Base-by-base conservation (phyloP, 257 asterid genomes). In the Osmanthus fragrans region DNA sequence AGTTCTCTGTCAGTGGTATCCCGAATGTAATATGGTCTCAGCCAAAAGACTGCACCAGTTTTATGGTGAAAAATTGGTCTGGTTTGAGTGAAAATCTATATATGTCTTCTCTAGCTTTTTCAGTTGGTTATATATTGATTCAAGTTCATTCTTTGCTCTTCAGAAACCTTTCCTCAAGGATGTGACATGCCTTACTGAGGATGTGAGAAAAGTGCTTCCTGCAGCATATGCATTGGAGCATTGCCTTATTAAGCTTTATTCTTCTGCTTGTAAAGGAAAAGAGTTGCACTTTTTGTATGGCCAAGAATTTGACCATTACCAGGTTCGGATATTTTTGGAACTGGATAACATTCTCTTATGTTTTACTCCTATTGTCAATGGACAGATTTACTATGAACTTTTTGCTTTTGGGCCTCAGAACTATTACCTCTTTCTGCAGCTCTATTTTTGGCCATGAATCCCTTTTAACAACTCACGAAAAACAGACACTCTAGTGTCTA, bases 1-100 rank as follows among this genome's bases (percentile, higher is more conserved):
- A 37, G 89, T 95, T 81, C 85, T 95, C 65, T 64, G 86, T 37
- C 87, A 78, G 72, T 93, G 95, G 96, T 86, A 80, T 86, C 94
- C 93, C 54, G 93, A 87, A 77, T 85, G 92, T 85, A 91, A 91
- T 73, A 79, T 78, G 85, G 82, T 85, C 77, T 85, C 93, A 80
- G 90, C 97, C 77, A 85, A 84, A 78, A 85, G 36, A 74, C 82
- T 95, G 80, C 99, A 93, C 87, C 88, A 80, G 77, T 86, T 87
- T 82, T 93, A 89, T 80, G 99, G 99, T 77, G 96, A 89, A 90
- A 90, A 83, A 88, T 86, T 95, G 99, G 99, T 95, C 75, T 71
- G 93, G 34, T 77, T 79, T 75, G 74, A 39, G 34, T 40, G 72
- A 73, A 73, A 42, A 56, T 34, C 34, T 49, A 69, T 51, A 27